These are phyloP conservation scores for Aechmea fasciata DNA, from an alignment of 176 grass and related monocot species.

Conservation along the genomic window DNA sequence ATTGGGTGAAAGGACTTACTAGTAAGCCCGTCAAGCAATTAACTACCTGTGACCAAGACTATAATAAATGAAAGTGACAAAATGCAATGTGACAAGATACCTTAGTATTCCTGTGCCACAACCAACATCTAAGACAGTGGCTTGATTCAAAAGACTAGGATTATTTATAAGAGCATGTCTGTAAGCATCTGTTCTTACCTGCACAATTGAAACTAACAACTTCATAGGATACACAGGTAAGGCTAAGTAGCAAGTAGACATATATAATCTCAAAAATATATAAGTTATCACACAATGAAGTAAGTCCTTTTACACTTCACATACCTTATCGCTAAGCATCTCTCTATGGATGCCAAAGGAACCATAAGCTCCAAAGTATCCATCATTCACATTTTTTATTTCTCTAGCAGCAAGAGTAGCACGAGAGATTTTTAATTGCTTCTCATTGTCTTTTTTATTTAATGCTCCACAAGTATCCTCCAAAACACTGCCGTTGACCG, in stretches of 20 bases:
- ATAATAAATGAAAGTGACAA: not conserved
- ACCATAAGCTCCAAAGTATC: constrained; percentile 84
- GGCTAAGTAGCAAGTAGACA: not conserved
- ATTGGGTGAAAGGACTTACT: no score
- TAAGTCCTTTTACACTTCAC: constrained; percentile 8
- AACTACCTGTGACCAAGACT: not conserved
- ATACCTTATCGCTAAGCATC: constrained; percentile 92
- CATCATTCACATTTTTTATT: constrained; percentile 73
- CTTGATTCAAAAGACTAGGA: constrained; percentile 56
- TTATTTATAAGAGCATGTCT: constrained; percentile 72
- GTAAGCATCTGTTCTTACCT: constrained; percentile 91
- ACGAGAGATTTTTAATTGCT: constrained; percentile 36
- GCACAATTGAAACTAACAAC: constrained; percentile 14
- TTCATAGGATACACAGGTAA: not conserved
- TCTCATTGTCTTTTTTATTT: constrained; percentile 33
- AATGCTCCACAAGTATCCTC: constrained; percentile 1
- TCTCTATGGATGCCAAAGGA: constrained; percentile 90
- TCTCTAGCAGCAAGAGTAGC: constrained; percentile 45
- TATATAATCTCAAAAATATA: constrained; percentile 6
- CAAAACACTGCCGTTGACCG: constrained; percentile 11
- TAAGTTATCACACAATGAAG: not conserved
- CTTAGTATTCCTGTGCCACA: constrained; percentile 95
- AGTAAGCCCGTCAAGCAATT: no score
- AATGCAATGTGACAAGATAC: constrained; percentile 19
- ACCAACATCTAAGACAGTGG: constrained; percentile 88